These are phyloP conservation scores for Sphagnurus paluster DNA, from an alignment of 1,284 basidiomycete species.

Conservation along the genomic window DNA sequence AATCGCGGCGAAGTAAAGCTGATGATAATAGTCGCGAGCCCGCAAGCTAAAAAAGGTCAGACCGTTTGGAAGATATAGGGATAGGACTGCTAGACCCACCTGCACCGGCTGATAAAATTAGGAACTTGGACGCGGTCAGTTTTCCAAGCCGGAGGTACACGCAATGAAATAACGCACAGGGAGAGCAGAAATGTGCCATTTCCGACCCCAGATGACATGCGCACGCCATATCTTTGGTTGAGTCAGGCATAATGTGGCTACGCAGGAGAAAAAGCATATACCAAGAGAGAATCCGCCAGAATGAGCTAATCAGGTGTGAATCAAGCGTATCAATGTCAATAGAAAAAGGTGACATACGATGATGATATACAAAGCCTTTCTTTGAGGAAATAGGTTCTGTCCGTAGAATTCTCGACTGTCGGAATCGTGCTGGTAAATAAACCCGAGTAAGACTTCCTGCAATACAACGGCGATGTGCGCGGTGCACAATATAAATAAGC, in stretches of 20 bases:
- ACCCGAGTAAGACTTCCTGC: slow-evolving; percentile 23
- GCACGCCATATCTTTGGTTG: slow-evolving; percentile 24
- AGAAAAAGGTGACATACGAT: slow-evolving; percentile 16
- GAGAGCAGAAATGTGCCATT: slow-evolving; percentile 18
- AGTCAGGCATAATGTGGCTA: not conserved
- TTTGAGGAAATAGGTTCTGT: slow-evolving; percentile 22
- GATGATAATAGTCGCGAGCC: slow-evolving; percentile 23
- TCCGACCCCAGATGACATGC: slow-evolving; percentile 25
- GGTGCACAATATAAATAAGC: slow-evolving; percentile 26
- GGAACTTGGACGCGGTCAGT: too few species aligned
- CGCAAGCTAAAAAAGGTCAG: slow-evolving; percentile 17
- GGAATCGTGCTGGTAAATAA: slow-evolving; percentile 19
- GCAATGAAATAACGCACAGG: slow-evolving; percentile 21
- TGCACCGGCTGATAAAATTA: slow-evolving; percentile 22
- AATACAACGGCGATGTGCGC: slow-evolving; percentile 24
- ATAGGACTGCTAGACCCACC: slow-evolving; percentile 9
- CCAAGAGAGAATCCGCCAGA: slow-evolving; percentile 24
- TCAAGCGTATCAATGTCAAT: not conserved
- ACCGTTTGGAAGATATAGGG: not conserved
- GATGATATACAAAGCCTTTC: slow-evolving; percentile 27
- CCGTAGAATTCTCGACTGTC: slow-evolving; percentile 20
- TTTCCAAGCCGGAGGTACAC: too few species aligned
- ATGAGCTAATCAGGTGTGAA: slow-evolving; percentile 17
- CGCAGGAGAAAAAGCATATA: slow-evolving; percentile 3
- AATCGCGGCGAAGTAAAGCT: slow-evolving; percentile 24